Conservation (phyloP, 192 early-diverging fungal genomes). For the Coemansia sp. region DNA sequence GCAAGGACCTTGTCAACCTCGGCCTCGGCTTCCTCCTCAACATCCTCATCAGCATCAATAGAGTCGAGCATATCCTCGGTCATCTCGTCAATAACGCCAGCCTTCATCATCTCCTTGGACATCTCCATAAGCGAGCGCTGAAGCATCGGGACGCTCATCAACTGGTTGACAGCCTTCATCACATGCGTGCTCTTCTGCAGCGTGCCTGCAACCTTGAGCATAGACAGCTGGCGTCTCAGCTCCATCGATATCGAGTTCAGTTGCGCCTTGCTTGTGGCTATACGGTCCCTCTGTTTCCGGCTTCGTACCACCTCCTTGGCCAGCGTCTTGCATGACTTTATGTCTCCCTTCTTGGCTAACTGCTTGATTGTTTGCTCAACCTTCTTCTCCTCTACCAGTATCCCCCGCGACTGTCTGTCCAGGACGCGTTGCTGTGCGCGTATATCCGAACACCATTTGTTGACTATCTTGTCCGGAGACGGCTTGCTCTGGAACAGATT, state of each 20-base stretch:
- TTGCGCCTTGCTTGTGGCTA: conserved; percentile 89
- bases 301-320: conserved; percentile 85
- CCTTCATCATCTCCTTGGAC: conserved; percentile 97
- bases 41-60: conserved; percentile 77
- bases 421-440: conserved; percentile 83
- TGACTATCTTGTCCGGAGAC: conserved; percentile 66
- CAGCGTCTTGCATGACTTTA: conserved; percentile 65
- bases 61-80: conserved; percentile 85
- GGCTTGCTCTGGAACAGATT: conserved; percentile 39
- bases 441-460: conserved; percentile 88
- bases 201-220: conserved; percentile 83
- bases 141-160: conserved; percentile 87
- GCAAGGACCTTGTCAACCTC: conserved; percentile 92
- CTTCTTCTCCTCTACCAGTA: conserved; percentile 84
- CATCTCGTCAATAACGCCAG: conserved; percentile 97
- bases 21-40: conserved; percentile 92
- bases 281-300: conserved; percentile 74
- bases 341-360: conserved; percentile 88
- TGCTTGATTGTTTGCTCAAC: conserved; percentile 76
- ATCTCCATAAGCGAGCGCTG: conserved; percentile 86
- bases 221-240: conserved; percentile 83
- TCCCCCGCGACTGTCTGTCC: conserved; percentile 77
- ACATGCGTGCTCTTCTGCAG: conserved; percentile 86
- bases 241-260: conserved; percentile 90
- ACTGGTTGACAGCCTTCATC: conserved; percentile 88